phyloP scores from a whole-genome alignment of 2,329 filamentous ascomycete genomes.

The Talaromyces sp. region DNA sequence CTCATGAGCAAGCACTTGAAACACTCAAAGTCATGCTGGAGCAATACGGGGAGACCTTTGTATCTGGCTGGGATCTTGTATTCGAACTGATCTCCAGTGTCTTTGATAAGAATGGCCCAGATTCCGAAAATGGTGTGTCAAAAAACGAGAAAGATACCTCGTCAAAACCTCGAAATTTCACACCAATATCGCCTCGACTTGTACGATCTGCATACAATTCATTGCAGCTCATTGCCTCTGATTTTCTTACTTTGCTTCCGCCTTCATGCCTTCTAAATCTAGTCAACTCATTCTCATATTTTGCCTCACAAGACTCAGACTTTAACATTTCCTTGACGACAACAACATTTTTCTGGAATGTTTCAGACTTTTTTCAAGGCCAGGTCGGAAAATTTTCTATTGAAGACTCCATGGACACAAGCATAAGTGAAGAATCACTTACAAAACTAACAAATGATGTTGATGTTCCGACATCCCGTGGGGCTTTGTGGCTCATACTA shows the following conservation, averaged over 20 bases:
- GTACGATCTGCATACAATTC: conserved; percentile 85
- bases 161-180: conserved; percentile 9
- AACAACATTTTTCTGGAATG: conserved; percentile 91
- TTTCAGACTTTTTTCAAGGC: conserved; percentile 74
- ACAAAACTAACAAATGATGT: conserved; percentile 54
- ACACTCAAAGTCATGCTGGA: conserved; percentile 78
- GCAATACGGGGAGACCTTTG: conserved; percentile 76
- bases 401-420: conserved; percentile 35
- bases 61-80: conserved; percentile 76
- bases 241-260: conserved; percentile 73
- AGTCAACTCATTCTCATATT: conserved; percentile 81
- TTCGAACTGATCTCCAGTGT: conserved; percentile 82
- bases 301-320: conserved; percentile 83
- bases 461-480: conserved; percentile 52
- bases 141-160: conserved; percentile 17
- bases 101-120: conserved; percentile 49
- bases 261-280: conserved; percentile 68
- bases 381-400: conserved; percentile 39
- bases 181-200: conserved; percentile 59
- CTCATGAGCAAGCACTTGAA: conserved; percentile 74
- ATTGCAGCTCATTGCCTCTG: conserved; percentile 86
- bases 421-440: conserved; percentile 51
- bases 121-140: conserved; percentile 19
- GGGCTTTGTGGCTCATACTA: conserved; percentile 30
- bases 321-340: conserved; percentile 93